A percentile compares a stretch with the other conserved stretches of the same genome.
Conservation (phyloP, 306 rosid species). For the Medicago lupulina region DNA sequence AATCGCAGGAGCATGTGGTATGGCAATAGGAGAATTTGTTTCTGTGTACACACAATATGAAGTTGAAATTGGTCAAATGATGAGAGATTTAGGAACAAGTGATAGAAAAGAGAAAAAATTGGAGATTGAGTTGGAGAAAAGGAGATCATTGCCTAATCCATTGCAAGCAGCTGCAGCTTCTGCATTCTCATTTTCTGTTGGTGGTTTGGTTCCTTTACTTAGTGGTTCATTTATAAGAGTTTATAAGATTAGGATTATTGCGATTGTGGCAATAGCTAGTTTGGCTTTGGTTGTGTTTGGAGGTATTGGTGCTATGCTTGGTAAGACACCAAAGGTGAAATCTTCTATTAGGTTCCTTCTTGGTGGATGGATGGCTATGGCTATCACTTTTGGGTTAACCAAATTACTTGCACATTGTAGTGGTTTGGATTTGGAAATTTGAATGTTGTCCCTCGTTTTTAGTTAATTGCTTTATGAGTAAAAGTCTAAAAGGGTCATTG, state of each 20-base stretch:
- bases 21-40: slow-evolving; percentile 76
- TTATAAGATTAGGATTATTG: slow-evolving; percentile 41
- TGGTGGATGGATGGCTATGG: slow-evolving; percentile 68
- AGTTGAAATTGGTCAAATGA: slow-evolving; percentile 57
- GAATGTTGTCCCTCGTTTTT: background rate
- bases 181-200: slow-evolving; percentile 47
- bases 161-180: slow-evolving; percentile 57
- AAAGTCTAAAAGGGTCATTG: background rate
- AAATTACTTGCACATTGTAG: slow-evolving; percentile 40
- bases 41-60: slow-evolving; percentile 71
- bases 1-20: slow-evolving; percentile 67
- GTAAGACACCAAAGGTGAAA: slow-evolving; percentile 38
- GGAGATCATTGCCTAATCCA: slow-evolving; percentile 51
- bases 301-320: slow-evolving; percentile 47
- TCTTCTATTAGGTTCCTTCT: slow-evolving; percentile 51
- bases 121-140: slow-evolving; percentile 28
- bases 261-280: slow-evolving; percentile 44
- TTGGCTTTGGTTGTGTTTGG: slow-evolving; percentile 58
- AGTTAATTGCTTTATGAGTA: background rate
- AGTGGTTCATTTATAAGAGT: slow-evolving; percentile 41
- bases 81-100: slow-evolving; percentile 40
- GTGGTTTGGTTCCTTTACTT: slow-evolving; percentile 53
- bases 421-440: slow-evolving; percentile 31
- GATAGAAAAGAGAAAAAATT: background rate
- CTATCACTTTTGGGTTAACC: slow-evolving; percentile 54